These are phyloP conservation scores for Coemansia sp. DNA, from an alignment of 192 early-diverging fungal species.

Conservation along the genomic window DNA sequence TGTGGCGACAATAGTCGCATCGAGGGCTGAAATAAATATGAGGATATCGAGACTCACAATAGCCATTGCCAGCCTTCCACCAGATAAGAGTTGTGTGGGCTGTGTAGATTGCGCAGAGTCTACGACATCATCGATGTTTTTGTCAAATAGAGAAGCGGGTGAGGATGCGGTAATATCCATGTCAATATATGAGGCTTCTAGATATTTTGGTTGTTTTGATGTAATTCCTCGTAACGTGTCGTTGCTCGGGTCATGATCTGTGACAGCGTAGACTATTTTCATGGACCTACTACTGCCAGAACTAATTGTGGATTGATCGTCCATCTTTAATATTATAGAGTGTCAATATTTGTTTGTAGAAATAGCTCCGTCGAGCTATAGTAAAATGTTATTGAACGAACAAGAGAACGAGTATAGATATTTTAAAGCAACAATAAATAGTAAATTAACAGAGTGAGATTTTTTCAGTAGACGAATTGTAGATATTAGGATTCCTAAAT, in stretches of 20 bases:
- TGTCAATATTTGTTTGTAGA: not conserved
- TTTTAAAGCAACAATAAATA: not conserved
- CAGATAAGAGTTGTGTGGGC: constrained; percentile 28
- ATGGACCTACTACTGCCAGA: not conserved
- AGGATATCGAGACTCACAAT: constrained; percentile 39
- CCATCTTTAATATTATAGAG: not conserved
- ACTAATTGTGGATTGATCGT: not conserved
- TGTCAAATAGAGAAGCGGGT: not conserved
- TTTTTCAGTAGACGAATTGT: not conserved
- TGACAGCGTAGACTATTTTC: not conserved
- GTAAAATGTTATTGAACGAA: not conserved
- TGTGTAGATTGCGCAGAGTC: constrained; percentile 2
- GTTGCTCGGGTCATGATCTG: not conserved
- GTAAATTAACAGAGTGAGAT: not conserved
- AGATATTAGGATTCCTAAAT: not conserved
- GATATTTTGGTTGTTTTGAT: not conserved
- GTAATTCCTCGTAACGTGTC: not conserved
- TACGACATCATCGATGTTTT: not conserved
- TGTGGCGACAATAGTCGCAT: constrained; percentile 76
- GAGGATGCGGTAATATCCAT: not conserved
- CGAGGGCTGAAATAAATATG: constrained; percentile 30
- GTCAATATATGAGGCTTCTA: not conserved
- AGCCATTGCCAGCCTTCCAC: constrained; percentile 28
- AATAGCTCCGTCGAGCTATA: not conserved
- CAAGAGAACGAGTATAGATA: not conserved